Evolutionary conservation across 2,329 filamentous ascomycete genomes (phyloP).

Genomic region (Penicillium freii): DNA sequence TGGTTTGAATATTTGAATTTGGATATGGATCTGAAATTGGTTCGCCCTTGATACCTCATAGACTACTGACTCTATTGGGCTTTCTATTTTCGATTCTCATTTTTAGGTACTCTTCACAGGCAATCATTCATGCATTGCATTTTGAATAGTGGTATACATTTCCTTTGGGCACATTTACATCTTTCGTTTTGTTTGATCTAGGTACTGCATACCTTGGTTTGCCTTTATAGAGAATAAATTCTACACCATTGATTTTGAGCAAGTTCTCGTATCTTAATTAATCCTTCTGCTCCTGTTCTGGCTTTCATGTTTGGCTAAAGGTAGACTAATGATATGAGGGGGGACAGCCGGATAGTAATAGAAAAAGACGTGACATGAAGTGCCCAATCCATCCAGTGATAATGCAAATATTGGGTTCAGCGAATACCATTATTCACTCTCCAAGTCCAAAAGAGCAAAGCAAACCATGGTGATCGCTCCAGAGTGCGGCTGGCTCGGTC

Average conservation of each 20-base stretch:
- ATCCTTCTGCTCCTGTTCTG: background rate
- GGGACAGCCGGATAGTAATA: too few species aligned
- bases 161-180: background rate
- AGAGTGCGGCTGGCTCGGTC: background rate
- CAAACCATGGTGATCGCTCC: constrained; percentile 3
- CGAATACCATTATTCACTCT: background rate
- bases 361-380: background rate
- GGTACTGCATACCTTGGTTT: background rate
- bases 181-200: background rate
- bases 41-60: constrained; percentile 6
- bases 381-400: background rate
- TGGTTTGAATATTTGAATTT: background rate
- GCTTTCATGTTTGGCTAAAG: background rate
- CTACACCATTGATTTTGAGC: background rate
- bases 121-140: background rate
- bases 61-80: constrained; percentile 12
- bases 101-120: background rate
- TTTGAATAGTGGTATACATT: background rate
- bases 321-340: background rate
- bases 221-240: background rate
- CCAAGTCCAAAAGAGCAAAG: background rate
- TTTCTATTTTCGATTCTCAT: background rate
- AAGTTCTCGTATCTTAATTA: too few species aligned
- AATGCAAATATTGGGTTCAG: background rate
- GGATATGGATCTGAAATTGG: constrained; percentile 1